Base-by-base conservation (phyloP, 2,329 filamentous ascomycete species). In the Apiospora rasikravindrae region DNA sequence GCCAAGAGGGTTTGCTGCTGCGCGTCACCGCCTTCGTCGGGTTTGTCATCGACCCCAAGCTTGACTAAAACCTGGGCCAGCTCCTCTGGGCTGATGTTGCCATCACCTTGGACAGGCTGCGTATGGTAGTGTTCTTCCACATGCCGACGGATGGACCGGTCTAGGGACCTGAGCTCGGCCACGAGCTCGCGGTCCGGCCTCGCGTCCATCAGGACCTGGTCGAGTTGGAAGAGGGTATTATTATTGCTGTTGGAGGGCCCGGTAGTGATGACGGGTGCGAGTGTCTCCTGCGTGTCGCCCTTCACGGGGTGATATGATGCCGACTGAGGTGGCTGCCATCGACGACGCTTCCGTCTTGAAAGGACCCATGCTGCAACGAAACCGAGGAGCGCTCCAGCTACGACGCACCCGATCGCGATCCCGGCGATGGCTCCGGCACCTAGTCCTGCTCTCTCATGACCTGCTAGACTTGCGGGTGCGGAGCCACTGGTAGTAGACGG, bases 91-190 rank as follows among this genome's bases (percentile, higher is more conserved):
- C 11, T 61, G 7, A 37, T 19, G 4, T 67, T 11, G 71, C 74
- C 75, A 4, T 68, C 75, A 5, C 66, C 53, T 0, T 76, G 71
- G 4, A 81, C 72, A 0, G 77, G 77, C 0, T 78, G 72, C 0
- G 74, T 66, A 70, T 83, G 82, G 69, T 85, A 86, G 69, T 84
- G 75, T 69, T 77, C 80, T 70, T 84, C 80, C 51, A 84, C 81
- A 72, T 86, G 84, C 49, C 82, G 79, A 40, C 81, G 78, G 14
- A 86, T 79, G 6, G 84, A 78, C 6, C 80, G 76, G 1, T 78
- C 77, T 2, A 85, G 71, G 0, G 81, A 77, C 4, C 77, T 73
- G 7, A 85, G 72, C 64, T 84, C 82, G 4, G 72, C 61, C 4
- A 74, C 72, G 11, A 85, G 79, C 2, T 82, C 78, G n/a, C 78